A percentile compares a stretch with the other conserved stretches of the same genome.
Evolutionary conservation across 441 rosid genomes (phyloP).

Genomic region (Bocquillonia castaneifolia): DNA sequence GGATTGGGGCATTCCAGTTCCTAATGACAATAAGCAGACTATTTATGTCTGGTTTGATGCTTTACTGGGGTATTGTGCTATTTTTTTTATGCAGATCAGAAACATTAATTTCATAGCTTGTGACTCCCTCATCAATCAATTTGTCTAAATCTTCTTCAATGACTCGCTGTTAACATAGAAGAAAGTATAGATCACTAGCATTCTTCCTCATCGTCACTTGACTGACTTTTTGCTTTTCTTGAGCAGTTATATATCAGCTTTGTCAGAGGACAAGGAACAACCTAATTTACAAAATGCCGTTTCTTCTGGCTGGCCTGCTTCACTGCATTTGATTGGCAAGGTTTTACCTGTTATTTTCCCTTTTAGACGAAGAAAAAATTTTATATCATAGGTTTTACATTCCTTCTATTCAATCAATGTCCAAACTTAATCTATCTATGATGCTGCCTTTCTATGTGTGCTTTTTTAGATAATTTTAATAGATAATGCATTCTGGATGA

Average conservation of each 20-base stretch:
- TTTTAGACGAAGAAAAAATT: conserved; percentile 2
- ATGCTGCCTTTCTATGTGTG: background rate
- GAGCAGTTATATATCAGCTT: conserved; percentile 81
- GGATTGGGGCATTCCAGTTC: conserved; percentile 97
- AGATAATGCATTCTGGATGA: background rate
- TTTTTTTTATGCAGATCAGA: background rate
- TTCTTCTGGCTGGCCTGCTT: conserved; percentile 91
- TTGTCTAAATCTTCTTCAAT: conserved; percentile 5
- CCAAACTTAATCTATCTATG: background rate
- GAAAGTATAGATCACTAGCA: background rate
- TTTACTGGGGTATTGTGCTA: conserved; percentile 67
- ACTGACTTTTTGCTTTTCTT: conserved; percentile 11
- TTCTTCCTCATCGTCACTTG: background rate
- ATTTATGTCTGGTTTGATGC: conserved; percentile 99
- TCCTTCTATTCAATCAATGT: background rate
- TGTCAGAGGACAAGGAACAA: conserved; percentile 50
- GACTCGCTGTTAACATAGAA: background rate
- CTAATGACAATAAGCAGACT: conserved; percentile 81
- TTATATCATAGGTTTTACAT: background rate
- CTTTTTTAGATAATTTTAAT: background rate
- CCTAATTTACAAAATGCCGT: conserved; percentile 58
- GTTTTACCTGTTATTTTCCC: conserved; percentile 32
- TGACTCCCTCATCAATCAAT: background rate
- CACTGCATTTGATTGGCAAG: conserved; percentile 94
- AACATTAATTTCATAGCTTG: conserved; percentile 6